phyloP scores from a whole-genome alignment of 2,329 filamentous ascomycete species.

The Botrytis galanthina region DNA sequence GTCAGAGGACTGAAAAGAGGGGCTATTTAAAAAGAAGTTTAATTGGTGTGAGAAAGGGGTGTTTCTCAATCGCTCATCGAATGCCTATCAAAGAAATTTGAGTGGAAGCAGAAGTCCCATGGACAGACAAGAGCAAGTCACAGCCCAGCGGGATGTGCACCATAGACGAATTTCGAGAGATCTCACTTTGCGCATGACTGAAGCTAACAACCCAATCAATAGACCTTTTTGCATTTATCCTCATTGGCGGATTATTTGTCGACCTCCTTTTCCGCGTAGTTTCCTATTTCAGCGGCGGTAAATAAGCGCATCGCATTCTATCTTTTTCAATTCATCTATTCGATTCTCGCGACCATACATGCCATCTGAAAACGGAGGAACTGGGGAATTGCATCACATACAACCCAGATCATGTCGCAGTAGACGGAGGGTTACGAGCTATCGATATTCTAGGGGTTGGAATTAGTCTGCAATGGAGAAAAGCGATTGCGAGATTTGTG shows the following conservation, averaged over 20 bases:
- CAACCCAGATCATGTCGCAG: not conserved
- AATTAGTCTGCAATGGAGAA: not conserved
- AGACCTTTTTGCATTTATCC: conserved; percentile 8
- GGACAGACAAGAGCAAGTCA: not conserved
- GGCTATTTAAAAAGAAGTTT: no score
- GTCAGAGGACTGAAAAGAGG: not conserved
- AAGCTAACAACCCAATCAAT: not conserved
- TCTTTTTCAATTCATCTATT: not conserved
- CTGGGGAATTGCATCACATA: not conserved
- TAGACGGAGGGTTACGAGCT: not conserved
- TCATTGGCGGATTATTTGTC: conserved; percentile 1
- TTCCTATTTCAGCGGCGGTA: conserved; percentile 1
- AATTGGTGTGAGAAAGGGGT: not conserved
- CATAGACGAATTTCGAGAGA: not conserved
- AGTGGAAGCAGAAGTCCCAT: not conserved
- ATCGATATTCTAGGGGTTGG: conserved; percentile 4
- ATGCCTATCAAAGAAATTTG: not conserved
- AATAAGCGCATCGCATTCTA: not conserved
- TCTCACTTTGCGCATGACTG: not conserved
- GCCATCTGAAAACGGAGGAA: not conserved
- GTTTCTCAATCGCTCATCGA: not conserved
- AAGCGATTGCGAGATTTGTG: not conserved
- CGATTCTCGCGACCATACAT: not conserved
- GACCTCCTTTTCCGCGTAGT: not conserved
- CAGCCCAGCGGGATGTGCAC: not conserved